Evolutionary conservation across 169 alveolate genomes (phyloP), one percentile per base, ranked within the genome.

Genomic region (Plasmodium relictum): DNA sequence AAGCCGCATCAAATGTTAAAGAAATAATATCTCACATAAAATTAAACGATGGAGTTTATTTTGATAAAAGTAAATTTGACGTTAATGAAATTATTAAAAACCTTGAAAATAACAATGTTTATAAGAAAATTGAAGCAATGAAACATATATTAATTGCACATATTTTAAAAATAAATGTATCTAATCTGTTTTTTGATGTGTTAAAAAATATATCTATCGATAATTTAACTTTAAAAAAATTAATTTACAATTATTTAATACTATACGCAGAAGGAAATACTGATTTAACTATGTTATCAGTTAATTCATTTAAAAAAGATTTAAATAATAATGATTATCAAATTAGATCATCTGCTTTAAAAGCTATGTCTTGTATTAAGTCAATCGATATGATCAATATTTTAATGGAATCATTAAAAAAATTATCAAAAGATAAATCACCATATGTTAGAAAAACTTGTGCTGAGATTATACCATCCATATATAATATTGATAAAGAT

Each of bases 371-470:
- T 3, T 94, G 95, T 50, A 88, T 95, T 7, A 83, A 88, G 24
- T 93, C 95, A 0, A 93, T 95, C 5, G 96, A 93, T 69, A 93
- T 95, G 42, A 94, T 94, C 0, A 93, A 88, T 56, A 76, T 94
- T 65, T 63, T 95, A 20, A 88, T 94, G 14, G 88, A 78, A 50
- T 85, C 97, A 9, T 80, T 96, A 58, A 90, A 93, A 18, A 74
- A 89, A 65, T 88, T 95, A n/a, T 93, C 94, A n/a, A 92, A 88
- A 48, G 98, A 96, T 83, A 78, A 91, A 18, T 95, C 96, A 37
- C 95, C 96, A 6, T 94, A 93, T 65, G 98, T 96, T 8, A 66
- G 97, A 48, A 95, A 95, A 31, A 85, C 96, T 1, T 95, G 97
- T 14, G 96, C 96, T 10, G 94, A 93, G 63, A 93, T 95, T 31